These are phyloP conservation scores for Solanum dulcamara DNA, from an alignment of 257 asterid genomes.

Conservation along the genomic window DNA sequence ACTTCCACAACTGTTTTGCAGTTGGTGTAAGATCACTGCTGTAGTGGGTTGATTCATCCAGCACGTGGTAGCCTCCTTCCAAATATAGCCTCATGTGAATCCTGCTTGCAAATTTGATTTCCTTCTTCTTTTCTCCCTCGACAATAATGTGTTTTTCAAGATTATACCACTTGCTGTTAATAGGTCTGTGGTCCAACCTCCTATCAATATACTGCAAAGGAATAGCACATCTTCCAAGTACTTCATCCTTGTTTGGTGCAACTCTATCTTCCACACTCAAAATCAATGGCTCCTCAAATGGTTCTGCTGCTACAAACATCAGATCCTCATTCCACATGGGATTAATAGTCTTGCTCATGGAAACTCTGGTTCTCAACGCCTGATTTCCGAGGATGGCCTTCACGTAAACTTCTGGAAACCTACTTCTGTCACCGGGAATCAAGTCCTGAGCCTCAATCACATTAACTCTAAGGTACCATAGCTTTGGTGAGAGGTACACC, in stretches of 20 bases:
- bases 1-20: slow-evolving; percentile 58
- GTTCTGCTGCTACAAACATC: slow-evolving; percentile 76
- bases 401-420: slow-evolving; percentile 57
- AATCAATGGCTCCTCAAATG: slow-evolving; percentile 56
- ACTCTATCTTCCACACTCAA: slow-evolving; percentile 63
- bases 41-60: slow-evolving; percentile 64
- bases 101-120: slow-evolving; percentile 53
- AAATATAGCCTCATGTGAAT: slow-evolving; percentile 50
- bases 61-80: slow-evolving; percentile 79
- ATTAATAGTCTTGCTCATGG: slow-evolving; percentile 43
- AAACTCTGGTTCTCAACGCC: slow-evolving; percentile 38
- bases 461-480: slow-evolving; percentile 65
- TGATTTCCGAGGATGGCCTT: slow-evolving; percentile 62
- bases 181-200: slow-evolving; percentile 47
- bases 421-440: slow-evolving; percentile 36
- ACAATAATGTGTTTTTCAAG: slow-evolving; percentile 43
- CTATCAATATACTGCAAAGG: slow-evolving; percentile 44
- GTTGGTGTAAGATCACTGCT: slow-evolving; percentile 73
- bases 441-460: slow-evolving; percentile 69
- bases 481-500: slow-evolving; percentile 64
- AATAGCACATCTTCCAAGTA: slow-evolving; percentile 47
- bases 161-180: slow-evolving; percentile 52
- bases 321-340: slow-evolving; percentile 81
- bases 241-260: slow-evolving; percentile 56
- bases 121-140: slow-evolving; percentile 60